These are phyloP conservation scores for Pseudozyma pruni DNA, from an alignment of 1,284 basidiomycete species.

Conservation along the genomic window DNA sequence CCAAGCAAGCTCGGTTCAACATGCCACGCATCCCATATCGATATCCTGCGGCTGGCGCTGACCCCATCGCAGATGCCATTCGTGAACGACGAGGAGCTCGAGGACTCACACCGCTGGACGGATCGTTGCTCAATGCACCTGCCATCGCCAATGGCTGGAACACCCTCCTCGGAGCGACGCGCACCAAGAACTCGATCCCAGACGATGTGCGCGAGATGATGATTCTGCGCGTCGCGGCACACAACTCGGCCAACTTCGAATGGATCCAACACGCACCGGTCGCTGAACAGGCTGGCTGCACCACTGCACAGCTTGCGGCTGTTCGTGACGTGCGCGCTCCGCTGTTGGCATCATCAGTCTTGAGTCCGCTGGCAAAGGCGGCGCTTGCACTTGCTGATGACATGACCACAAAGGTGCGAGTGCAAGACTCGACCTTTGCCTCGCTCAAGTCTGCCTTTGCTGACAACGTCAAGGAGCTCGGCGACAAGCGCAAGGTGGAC, in stretches of 20 bases:
- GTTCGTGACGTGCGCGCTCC: conserved; percentile 66
- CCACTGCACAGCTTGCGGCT: conserved; percentile 67
- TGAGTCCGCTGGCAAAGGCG: conserved; percentile 55
- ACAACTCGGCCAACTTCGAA: conserved; percentile 69
- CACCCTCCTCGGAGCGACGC: conserved; percentile 68
- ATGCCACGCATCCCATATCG: conserved; percentile 67
- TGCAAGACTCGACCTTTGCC: conserved; percentile 40
- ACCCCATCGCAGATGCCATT: conserved; percentile 69
- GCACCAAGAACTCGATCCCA: conserved; percentile 68
- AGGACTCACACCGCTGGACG: conserved; percentile 69
- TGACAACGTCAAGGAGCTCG: conserved; percentile 59
- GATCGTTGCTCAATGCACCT: conserved; percentile 68
- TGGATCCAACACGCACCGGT: conserved; percentile 70
- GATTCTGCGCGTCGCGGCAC: conserved; percentile 69
- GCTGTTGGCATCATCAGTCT: conserved; percentile 24
- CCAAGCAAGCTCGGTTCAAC: neutral
- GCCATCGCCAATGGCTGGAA: conserved; percentile 69
- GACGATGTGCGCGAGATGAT: conserved; percentile 70
- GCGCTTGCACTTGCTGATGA: conserved; percentile 69
- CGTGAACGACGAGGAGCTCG: conserved; percentile 68
- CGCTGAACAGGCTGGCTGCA: conserved; percentile 67
- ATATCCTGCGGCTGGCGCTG: conserved; percentile 66
- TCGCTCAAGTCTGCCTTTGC: conserved; percentile 46
- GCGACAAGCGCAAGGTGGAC: conserved; percentile 58
- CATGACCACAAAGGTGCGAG: conserved; percentile 62